These are phyloP conservation scores for Globisporangium solare DNA, from an alignment of 352 stramenopile genomes.

Conservation along the genomic window DNA sequence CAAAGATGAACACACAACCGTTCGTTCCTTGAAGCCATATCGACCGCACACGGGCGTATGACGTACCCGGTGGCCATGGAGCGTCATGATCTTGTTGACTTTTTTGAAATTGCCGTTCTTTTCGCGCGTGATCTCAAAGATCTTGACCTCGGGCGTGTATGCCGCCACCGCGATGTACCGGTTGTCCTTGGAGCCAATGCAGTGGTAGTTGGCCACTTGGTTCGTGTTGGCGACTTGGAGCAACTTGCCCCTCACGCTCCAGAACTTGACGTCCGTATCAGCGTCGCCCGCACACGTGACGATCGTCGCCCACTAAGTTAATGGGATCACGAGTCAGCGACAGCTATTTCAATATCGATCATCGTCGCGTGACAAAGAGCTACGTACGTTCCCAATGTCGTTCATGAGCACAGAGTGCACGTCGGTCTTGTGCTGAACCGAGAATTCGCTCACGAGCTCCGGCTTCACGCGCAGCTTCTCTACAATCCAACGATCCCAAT, in stretches of 20 bases:
- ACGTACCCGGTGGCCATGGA: conserved; percentile 70
- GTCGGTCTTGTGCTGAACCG: conserved; percentile 62
- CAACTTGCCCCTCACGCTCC: conserved; percentile 56
- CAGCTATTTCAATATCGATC: no score
- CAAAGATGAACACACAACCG: neutral
- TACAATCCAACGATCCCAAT: conserved; percentile 12
- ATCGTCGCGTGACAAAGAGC: neutral
- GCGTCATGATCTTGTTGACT: conserved; percentile 79
- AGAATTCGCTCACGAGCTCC: conserved; percentile 61
- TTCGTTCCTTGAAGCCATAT: no score
- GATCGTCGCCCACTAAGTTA: conserved; percentile 59
- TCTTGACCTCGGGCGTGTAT: conserved; percentile 82
- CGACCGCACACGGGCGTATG: neutral
- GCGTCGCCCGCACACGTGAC: conserved; percentile 62
- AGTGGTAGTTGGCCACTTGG: conserved; percentile 79
- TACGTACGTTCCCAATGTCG: conserved; percentile 58
- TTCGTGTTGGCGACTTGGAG: conserved; percentile 78
- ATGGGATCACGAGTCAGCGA: no score
- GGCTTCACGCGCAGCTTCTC: conserved; percentile 77
- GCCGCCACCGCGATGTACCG: conserved; percentile 74
- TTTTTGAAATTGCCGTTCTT: conserved; percentile 78
- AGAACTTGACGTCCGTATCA: conserved; percentile 84
- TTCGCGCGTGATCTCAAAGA: conserved; percentile 75
- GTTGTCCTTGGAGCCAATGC: conserved; percentile 76
- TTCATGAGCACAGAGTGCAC: conserved; percentile 83